Evolutionary conservation across 192 early-diverging fungal species (phyloP).

Genomic region (Coemansia sp.): DNA sequence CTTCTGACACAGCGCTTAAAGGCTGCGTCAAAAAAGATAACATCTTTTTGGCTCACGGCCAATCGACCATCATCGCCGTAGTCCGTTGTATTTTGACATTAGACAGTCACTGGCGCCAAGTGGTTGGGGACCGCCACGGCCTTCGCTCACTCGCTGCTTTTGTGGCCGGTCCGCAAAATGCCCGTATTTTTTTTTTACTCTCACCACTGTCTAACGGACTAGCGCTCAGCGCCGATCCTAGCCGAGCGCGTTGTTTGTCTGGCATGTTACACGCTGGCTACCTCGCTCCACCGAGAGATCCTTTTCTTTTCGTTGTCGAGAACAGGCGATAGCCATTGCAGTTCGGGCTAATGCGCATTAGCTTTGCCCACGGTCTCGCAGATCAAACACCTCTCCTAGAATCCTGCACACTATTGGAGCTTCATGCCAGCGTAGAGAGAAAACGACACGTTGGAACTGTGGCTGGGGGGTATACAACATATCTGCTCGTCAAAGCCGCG

Average conservation of each 20-base stretch:
- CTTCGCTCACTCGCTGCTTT: not conserved
- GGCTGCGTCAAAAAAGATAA: not conserved
- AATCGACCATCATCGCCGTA: slow-evolving; percentile 5
- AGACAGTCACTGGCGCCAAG: not conserved
- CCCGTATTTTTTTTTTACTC: not conserved
- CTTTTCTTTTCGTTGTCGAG: not conserved
- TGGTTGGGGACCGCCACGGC: slow-evolving; percentile 9
- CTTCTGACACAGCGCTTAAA: slow-evolving; percentile 1
- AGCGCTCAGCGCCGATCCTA: slow-evolving; percentile 2
- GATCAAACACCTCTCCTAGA: not conserved
- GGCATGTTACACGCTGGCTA: not conserved
- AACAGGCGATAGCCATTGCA: slow-evolving; percentile 2
- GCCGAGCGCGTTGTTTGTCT: not conserved
- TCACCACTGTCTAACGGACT: not conserved
- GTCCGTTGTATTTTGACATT: slow-evolving; percentile 7
- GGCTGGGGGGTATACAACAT: not conserved
- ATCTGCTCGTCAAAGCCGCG: not conserved
- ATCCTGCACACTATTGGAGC: not conserved
- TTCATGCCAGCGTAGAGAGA: not conserved
- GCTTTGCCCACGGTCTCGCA: not conserved
- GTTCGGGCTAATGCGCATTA: slow-evolving; percentile 1
- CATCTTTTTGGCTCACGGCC: not conserved
- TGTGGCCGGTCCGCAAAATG: not conserved
- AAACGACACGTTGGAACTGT: not conserved
- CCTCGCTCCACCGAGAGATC: not conserved